These are phyloP conservation scores for Podospora pseudoanserina DNA, from an alignment of 495 filamentous ascomycete genomes.

Conservation along the genomic window DNA sequence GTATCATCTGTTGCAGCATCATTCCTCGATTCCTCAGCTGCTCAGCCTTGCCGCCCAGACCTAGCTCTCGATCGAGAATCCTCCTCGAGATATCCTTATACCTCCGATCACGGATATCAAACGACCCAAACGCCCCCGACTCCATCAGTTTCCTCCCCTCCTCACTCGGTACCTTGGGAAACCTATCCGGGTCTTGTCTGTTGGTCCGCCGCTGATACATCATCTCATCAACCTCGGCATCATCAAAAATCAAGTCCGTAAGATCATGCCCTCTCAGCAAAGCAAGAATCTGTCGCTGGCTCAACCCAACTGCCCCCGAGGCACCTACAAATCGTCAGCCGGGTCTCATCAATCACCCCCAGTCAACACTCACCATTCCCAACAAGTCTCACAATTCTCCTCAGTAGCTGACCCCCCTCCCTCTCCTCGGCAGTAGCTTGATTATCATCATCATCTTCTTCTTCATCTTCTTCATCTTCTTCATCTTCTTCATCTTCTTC, in stretches of 20 bases:
- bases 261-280: background rate
- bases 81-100: slow-evolving; percentile 57
- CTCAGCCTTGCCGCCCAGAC: slow-evolving; percentile 47
- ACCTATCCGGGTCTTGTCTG: slow-evolving; percentile 43
- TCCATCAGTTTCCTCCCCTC: slow-evolving; percentile 73
- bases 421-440: background rate
- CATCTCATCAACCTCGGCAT: slow-evolving; percentile 19
- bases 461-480: too few relatives aligned
- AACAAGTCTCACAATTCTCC: background rate
- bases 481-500: too few relatives aligned
- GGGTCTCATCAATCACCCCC: too few relatives aligned
- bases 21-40: slow-evolving; percentile 56
- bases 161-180: slow-evolving; percentile 75
- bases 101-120: slow-evolving; percentile 49
- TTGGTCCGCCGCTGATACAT: slow-evolving; percentile 21
- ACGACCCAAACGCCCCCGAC: slow-evolving; percentile 70
- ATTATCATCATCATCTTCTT: too few relatives aligned
- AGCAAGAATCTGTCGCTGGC: background rate
- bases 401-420: background rate
- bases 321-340: background rate
- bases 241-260: slow-evolving; percentile 28
- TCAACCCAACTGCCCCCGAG: background rate
- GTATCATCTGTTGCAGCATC: slow-evolving; percentile 61
- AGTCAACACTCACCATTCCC: background rate
- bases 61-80: slow-evolving; percentile 77